A percentile compares a stretch with the other conserved stretches of the same genome.
Evolutionary conservation across 2,329 filamentous ascomycete species (phyloP).

Genomic region (Rachicladosporium sp.): DNA sequence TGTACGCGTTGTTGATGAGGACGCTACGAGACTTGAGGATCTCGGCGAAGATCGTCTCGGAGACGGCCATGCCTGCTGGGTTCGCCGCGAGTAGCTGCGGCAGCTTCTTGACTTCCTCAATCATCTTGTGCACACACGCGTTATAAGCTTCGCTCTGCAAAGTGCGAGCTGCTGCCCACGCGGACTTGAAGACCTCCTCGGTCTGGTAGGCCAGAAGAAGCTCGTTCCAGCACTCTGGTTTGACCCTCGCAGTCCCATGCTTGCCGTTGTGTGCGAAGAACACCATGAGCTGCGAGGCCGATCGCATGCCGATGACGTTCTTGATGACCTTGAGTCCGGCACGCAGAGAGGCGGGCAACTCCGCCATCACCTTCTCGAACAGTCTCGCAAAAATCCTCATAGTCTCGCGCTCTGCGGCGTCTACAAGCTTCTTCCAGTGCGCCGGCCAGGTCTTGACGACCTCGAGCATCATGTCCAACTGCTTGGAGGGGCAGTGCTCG

Average conservation of each 20-base stretch:
- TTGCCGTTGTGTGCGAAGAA: conserved; percentile 2
- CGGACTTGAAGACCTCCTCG: background rate
- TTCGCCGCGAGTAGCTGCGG: background rate
- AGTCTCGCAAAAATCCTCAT: too few relatives aligned
- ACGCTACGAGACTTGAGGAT: background rate
- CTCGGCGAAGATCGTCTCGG: background rate
- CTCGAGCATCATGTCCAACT: too few relatives aligned
- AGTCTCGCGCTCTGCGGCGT: too few relatives aligned
- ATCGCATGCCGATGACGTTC: too few relatives aligned
- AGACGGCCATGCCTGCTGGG: background rate
- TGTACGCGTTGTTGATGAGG: background rate
- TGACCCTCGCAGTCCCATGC: background rate
- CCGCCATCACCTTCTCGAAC: too few relatives aligned
- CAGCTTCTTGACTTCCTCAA: background rate
- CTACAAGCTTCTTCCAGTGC: too few relatives aligned
- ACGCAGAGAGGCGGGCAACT: too few relatives aligned
- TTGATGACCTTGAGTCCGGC: too few relatives aligned
- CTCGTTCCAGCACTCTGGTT: conserved; percentile 1
- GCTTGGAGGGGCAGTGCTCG: background rate
- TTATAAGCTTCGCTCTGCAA: background rate
- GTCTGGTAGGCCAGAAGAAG: background rate
- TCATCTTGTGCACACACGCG: background rate
- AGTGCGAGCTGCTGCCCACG: background rate
- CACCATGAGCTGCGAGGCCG: background rate
- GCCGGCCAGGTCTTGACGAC: too few relatives aligned